Base-by-base conservation (phyloP, 1,139 yeast species). In the Saccharomycopsis hybrid region DNA sequence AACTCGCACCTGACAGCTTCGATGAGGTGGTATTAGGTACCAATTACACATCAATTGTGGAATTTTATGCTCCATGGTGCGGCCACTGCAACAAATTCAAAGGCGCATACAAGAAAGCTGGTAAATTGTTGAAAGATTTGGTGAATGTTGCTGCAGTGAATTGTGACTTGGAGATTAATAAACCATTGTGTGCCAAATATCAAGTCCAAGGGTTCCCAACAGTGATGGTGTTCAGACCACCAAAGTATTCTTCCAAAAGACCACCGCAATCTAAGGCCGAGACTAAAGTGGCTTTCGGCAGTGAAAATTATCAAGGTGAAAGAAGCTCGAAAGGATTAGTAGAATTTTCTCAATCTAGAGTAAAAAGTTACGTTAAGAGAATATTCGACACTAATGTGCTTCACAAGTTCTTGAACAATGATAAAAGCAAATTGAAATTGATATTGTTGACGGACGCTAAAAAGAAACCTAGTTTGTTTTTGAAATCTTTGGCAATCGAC, bases 61-160 rank as follows among this genome's bases (percentile, higher is more conserved):
- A 89, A 66, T 92, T 90, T 63, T 92, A 92, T 64, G 97, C 97
- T 3, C 97, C 97, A 38, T 92, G 97, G 97, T 92, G 97, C 70
- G 89, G 90, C 1, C 80, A 84, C 62, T 85, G 94, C 60, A 73
- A 77, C 56, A 74, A 78, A 54, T 64, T 85, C 54, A 73, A 74
- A 55, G 76, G 78, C 2, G 71, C 78, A 1, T 84, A 72, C 63
- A 70, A 72, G 51, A 83, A 81, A 60, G 78, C 84, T 25, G 95
- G 88, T 9, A 77, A 76, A 50, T 66, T 68, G 41, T 68, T 85
- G 9, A 72, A 73, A 31, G 84, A 83, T 46, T 66, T 79, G 49
- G 81, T 81, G 25, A 80, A 83, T 57, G 85, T 89, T 13, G 96
- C 81, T 2, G 86, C 96, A 11, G 90, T 92, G 5, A 82, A 90